phyloP scores from a whole-genome alignment of 1,139 yeast species.

The Kazachstania sp. region DNA sequence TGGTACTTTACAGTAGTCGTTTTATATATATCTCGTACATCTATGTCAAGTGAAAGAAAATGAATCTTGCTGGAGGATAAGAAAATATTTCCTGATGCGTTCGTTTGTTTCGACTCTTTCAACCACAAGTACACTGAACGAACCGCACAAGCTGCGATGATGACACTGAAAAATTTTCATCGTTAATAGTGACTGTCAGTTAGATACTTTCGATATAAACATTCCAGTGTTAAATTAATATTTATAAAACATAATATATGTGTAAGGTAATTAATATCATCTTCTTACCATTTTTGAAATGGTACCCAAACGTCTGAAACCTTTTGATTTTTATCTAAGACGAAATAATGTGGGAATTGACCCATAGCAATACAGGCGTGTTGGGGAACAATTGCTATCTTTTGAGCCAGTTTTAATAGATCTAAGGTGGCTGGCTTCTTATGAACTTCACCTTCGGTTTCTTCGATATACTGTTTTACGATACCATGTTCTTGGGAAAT shows the following conservation, averaged over 20 bases:
- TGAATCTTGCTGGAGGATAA: neutral
- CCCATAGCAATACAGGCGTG: constrained; percentile 71
- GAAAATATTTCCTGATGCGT: neutral
- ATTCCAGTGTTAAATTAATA: too few relatives aligned
- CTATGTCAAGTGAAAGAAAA: too few relatives aligned
- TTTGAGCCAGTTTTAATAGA: constrained; percentile 44
- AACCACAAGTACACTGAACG: neutral
- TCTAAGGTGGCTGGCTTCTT: neutral
- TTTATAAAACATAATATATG: too few relatives aligned
- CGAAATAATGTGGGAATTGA: constrained; percentile 50
- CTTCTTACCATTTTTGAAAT: constrained; percentile 45
- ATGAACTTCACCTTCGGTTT: neutral
- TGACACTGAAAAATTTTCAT: constrained; percentile 12
- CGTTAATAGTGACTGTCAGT: constrained; percentile 8
- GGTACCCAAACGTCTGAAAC: constrained; percentile 69
- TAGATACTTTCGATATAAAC: too few relatives aligned
- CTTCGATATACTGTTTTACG: constrained; percentile 33
- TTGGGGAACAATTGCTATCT: constrained; percentile 54
- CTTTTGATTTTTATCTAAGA: constrained; percentile 41
- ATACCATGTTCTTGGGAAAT: constrained; percentile 62
- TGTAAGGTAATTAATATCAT: neutral
- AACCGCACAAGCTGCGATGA: neutral
- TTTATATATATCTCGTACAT: neutral
- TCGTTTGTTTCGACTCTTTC: neutral
- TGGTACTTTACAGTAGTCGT: neutral